Evolutionary conservation across 1,284 basidiomycete species (phyloP), one percentile per base, ranked within the genome.

Genomic region (Austropuccinia psidii): DNA sequence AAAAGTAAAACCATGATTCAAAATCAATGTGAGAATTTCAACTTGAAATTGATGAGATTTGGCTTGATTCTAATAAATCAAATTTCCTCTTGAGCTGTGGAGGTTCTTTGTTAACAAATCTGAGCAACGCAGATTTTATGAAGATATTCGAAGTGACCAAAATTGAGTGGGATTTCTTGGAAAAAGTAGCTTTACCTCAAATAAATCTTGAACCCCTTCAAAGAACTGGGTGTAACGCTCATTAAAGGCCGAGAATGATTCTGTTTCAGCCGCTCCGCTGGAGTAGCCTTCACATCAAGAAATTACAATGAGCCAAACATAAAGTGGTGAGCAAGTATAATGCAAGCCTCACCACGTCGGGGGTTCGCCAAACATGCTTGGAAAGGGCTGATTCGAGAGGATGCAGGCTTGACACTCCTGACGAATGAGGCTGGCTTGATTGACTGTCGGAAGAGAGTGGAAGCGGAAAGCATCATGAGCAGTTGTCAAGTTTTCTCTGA

Each of bases 151-250:
- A n/a, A n/a, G n/a, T n/a, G n/a, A n/a, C n/a, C n/a, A n/a, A n/a
- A n/a, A n/a, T n/a, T n/a, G n/a, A n/a, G n/a, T n/a, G n/a, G n/a
- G n/a, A n/a, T n/a, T n/a, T n/a, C n/a, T n/a, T n/a, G n/a, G n/a
- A n/a, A n/a, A n/a, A n/a, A n/a, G n/a, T n/a, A n/a, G n/a, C 7
- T 80, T 78, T 35, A 80, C 76, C 85, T 98, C 94, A 81, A 98
- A 98, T 76, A 96, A 87, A 84, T 98, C 95, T 81, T 93, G 88
- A 66, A 93, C 93, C 68, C 87, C 86, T 80, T 90, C 84, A 85
- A 98, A 98, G 84, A 98, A 98, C 77, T 86, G 85, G 80, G 92
- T 88, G 84, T 97, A 98, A 80, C 94, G 91, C 76, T 89, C 85
- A 80, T 90, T 93, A 85, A 98, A 97, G 69, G 88, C 86, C 81